Evolutionary conservation across 129 eudicot genomes (phyloP).

Genomic region (Artemisia tridentata): DNA sequence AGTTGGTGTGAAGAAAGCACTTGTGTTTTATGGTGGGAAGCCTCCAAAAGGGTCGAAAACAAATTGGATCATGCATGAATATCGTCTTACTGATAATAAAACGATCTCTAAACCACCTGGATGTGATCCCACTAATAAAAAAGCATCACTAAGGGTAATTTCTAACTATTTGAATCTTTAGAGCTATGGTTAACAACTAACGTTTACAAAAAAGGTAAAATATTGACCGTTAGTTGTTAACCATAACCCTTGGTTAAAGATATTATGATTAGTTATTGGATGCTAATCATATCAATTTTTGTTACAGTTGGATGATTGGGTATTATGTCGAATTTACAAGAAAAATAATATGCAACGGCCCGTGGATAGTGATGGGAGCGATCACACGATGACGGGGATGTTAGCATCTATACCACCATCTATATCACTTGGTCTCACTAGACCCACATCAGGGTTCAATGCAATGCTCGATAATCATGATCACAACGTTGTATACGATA

Average conservation of each 20-base stretch:
- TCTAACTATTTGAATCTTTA: background rate
- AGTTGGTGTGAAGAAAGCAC: constrained; percentile 93
- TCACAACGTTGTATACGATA: constrained; percentile 36
- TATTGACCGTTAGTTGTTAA: background rate
- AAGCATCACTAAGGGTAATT: constrained; percentile 69
- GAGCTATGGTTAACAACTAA: background rate
- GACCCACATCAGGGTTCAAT: constrained; percentile 37
- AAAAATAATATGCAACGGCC: constrained; percentile 66
- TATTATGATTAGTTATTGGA: background rate
- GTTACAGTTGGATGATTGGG: constrained; percentile 90
- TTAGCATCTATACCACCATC: constrained; percentile 41
- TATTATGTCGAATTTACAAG: constrained; percentile 88
- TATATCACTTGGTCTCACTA: constrained; percentile 31
- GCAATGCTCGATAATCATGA: constrained; percentile 47
- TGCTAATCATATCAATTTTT: background rate
- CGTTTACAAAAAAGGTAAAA: background rate
- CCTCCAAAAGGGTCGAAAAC: constrained; percentile 90
- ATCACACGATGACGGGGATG: constrained; percentile 41
- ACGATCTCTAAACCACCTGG: constrained; percentile 62
- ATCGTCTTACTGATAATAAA: constrained; percentile 68
- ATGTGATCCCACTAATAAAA: constrained; percentile 51
- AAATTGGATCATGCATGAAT: constrained; percentile 96
- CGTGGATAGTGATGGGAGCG: constrained; percentile 58
- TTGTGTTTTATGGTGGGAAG: constrained; percentile 85
- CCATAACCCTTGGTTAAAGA: background rate